Base-by-base conservation (phyloP, 805 yeast species). In the Teunomyces barrocoloradensis region DNA sequence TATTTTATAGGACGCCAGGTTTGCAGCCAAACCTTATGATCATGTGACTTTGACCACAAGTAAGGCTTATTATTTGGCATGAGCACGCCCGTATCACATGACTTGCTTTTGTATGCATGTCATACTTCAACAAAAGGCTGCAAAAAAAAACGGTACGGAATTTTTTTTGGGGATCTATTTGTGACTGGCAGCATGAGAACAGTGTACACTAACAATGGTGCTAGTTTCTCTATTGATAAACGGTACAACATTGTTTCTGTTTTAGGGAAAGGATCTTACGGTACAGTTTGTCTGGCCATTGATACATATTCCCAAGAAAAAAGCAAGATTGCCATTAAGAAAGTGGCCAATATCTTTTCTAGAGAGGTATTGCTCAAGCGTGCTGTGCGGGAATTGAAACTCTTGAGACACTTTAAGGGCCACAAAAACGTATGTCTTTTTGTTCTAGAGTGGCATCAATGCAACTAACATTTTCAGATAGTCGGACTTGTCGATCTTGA, bases 231-330 rank as follows among this genome's bases (percentile, higher is more conserved):
- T 39, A 69, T 87, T 44, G 84, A 85, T 51, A 63, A 75, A 1
- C 68, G 87, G 33, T 89, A 87, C 63, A 71, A 76, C 44, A 70
- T 87, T 12, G 64, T 74, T 21, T 71, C 74, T 33, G 71, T 84
- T 2, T 71, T 89, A 45, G 96, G 96, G 0, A 84, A 84, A 59
- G 96, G 96, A 0, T 84, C 96, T 0, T 89, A 89, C 61, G 96
- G 96, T 0, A 80, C 84, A 0, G 96, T 89, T 3, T 87, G 94
- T 53, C 81, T 88, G 3, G 95, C 92, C 0, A 52, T 76, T 6
- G 89, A 84, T 57, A 54, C 68, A n/a, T 64, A 68, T 34, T 55
- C 74, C 11, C 40, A 37, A 15, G 47, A 34, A 21, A 10, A 23
- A 12, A 41, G 41, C 34, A 57, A 57, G 21, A 64, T 90, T 12